Evolutionary conservation across 306 rosid genomes (phyloP), one percentile per base, ranked within the genome.

Genomic region (Datisca glomerata): DNA sequence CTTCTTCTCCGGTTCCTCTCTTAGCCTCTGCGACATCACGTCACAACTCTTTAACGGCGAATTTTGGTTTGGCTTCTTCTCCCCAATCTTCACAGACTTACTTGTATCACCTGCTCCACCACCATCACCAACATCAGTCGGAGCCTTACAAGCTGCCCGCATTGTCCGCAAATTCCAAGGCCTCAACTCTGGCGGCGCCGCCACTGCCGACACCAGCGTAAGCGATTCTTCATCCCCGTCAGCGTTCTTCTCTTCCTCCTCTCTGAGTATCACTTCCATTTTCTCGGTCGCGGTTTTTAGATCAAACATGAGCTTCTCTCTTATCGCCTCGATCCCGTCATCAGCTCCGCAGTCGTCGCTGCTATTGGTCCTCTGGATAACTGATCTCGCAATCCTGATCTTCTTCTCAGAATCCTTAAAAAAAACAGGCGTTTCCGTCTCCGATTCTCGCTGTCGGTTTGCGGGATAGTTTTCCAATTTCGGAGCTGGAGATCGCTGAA

Each of bases 81-180:
- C 86, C 37, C 70, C 85, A 46, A 73, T 75, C 76, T 56, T 73
- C 69, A 65, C 16, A 7, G 60, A 65, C 43, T 70, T 79, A 3
- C 43, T 40, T 8, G 33, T 16, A 40, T 32, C 42, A n/a, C n/a
- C n/a, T 12, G 36, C 36, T 29, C 2, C 34, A 7, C 17, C 18
- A 4, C 53, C 65, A 18, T 15, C 16, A 3, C 47, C 71, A 9
- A 48, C 57, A 7, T 29, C 65, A 3, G 48, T 55, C 32, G 83
- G 75, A 69, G 64, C 55, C 77, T 55, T 71, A 11, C 57, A 60
- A 20, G 71, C 63, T 21, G 78, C 78, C 35, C 83, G 49, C 61
- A 86, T 65, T 12, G 66, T 73, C 65, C 95, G 60, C 67, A 82
- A 74, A 67, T 75, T 83, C 95, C 94, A 83, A 22, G 91, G 79